Percentiles rank a stretch among this genome's conserved stretches.
Conservation (phyloP, 1,139 yeast species). For the Yamadazyma pseudoaaseri region DNA sequence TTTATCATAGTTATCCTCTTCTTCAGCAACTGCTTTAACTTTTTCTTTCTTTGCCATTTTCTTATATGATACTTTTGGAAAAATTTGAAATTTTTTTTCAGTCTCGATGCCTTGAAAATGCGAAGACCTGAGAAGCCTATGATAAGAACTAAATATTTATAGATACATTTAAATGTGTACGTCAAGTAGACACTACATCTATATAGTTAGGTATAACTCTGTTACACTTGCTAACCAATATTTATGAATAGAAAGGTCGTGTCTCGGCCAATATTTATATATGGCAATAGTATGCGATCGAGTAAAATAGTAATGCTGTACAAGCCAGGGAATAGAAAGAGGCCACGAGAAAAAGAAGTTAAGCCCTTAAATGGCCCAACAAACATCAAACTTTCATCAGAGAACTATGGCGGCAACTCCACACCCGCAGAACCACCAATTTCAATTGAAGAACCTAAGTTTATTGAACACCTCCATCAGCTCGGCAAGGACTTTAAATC, state of each 20-base stretch:
- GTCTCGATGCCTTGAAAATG: slow-evolving; percentile 16
- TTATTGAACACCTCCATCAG: slow-evolving; percentile 6
- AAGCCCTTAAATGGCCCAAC: not conserved
- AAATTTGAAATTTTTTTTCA: too few relatives aligned
- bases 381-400: not conserved
- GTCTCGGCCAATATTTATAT: too few relatives aligned
- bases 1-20: slow-evolving; percentile 84
- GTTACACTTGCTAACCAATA: too few relatives aligned
- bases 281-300: not conserved
- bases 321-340: slow-evolving; percentile 1
- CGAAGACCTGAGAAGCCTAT: slow-evolving; percentile 1
- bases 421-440: not conserved
- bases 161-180: too few relatives aligned
- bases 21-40: slow-evolving; percentile 40
- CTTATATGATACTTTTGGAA: slow-evolving; percentile 1
- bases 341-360: slow-evolving; percentile 1
- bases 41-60: slow-evolving; percentile 47
- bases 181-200: too few relatives aligned
- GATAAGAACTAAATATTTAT: slow-evolving; percentile 1
- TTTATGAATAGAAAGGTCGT: too few relatives aligned
- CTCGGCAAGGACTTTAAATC: slow-evolving; percentile 8
- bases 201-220: too few relatives aligned
- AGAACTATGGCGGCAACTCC: too few relatives aligned
- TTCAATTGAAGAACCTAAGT: slow-evolving; percentile 3
- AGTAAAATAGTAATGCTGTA: slow-evolving; percentile 4